Conservation (phyloP, 1,284 basidiomycete genomes). For the Coniferiporia sulphurascens region DNA sequence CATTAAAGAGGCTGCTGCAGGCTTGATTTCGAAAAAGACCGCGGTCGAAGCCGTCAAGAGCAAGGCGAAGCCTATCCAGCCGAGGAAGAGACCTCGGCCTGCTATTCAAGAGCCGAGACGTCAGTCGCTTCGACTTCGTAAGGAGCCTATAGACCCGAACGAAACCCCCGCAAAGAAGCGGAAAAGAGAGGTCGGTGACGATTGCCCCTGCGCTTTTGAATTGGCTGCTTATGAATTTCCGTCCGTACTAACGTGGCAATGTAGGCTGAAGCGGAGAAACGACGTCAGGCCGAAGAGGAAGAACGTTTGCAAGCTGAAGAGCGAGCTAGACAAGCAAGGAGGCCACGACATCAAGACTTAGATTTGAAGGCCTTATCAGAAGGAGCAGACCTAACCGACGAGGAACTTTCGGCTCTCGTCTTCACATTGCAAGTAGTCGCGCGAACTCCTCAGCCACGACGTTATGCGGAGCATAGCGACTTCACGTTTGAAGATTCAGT, state of each 20-base stretch:
- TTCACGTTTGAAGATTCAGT: constrained; percentile 42
- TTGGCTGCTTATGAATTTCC: constrained; percentile 21
- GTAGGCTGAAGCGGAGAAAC: constrained; percentile 44
- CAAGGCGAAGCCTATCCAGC: constrained; percentile 60
- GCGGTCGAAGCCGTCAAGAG: constrained; percentile 26
- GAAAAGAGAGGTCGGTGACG: constrained; percentile 52
- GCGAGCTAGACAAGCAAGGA: constrained; percentile 51
- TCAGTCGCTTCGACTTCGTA: constrained; percentile 58
- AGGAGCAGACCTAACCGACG: constrained; percentile 41
- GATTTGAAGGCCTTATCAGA: constrained; percentile 45
- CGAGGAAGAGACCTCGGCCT: constrained; percentile 47
- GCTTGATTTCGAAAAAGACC: constrained; percentile 29
- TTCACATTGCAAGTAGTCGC: constrained; percentile 38
- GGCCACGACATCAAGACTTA: constrained; percentile 62
- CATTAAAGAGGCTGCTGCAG: constrained; percentile 48
- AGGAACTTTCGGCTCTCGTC: constrained; percentile 43
- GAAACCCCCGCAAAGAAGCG: constrained; percentile 59
- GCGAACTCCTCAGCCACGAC: constrained; percentile 33
- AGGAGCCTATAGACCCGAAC: constrained; percentile 41
- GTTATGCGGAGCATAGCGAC: constrained; percentile 42
- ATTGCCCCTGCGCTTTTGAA: not conserved
- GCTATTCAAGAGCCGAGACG: constrained; percentile 48
- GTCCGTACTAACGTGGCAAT: not conserved
- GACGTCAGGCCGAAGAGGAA: constrained; percentile 49
- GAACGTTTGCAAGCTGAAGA: constrained; percentile 58